Evolutionary conservation across 352 stramenopile species (phyloP), one percentile per base, ranked within the genome.

Genomic region (Pythium vanterpoolii): DNA sequence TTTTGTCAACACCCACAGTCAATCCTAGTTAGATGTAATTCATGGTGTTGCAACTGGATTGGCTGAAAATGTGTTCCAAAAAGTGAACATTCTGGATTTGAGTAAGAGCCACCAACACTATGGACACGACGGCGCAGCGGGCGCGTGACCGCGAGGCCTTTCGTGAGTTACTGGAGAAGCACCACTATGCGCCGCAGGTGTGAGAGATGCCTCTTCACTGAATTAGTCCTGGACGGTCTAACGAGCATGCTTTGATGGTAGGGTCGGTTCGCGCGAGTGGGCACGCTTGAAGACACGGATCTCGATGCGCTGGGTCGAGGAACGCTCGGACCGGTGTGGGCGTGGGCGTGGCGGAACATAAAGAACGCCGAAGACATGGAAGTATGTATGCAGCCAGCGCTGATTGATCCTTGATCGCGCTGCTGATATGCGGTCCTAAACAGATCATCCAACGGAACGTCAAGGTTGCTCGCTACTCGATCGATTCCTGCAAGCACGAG

Each of bases 251-350:
- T 36, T 24, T 19, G n/a, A 54, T 19, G 1, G 33, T 21, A 83
- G 71, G 73, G 73, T 38, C 69, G 64, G 3, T 64, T 73, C 27
- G 62, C 66, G 11, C 66, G 71, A 13, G 69, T 60, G 2, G 63
- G 71, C 2, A 26, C 23, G 21, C 51, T 83, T 13, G 60, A 79
- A 53, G 74, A 83, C 23, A 68, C 56, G 18, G 74, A 83, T 50
- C 28, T 83, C 48, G 74, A 83, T 49, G 74, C 74, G n/a, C 58
- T 83, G 28, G 23, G 74, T 52, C 69, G 69, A 4, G 62, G 68
- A 0, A 59, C 61, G 11, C 50, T 83, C 21, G 53, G 36, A 31
- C 61, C 68, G 0, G 55, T 79, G 28, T 83, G 74, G 74, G 52
- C 60, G 42, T 83, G 74, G 74, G 33, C 69, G 19, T 74, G 62